phyloP scores from a whole-genome alignment of 768 basidiomycete genomes.

The Russula vinacea region DNA sequence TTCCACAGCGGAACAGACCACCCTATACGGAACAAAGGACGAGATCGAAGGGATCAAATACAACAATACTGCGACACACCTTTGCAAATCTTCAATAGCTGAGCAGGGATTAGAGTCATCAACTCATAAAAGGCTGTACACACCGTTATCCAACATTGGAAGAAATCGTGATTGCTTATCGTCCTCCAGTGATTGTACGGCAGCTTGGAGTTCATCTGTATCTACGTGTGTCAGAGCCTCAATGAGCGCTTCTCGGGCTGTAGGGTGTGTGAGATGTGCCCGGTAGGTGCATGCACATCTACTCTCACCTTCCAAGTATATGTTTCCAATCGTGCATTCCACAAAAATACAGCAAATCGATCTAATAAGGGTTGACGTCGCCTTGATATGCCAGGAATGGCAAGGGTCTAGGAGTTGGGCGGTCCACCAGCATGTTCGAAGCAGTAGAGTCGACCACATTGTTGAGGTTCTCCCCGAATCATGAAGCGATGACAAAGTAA shows the following conservation, averaged over 20 bases:
- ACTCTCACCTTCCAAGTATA: conserved; percentile 9
- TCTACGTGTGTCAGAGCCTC: conserved; percentile 13
- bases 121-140: background rate
- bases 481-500: background rate
- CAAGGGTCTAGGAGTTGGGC: conserved; percentile 25
- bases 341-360: conserved; percentile 21
- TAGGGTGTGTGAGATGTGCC: background rate
- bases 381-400: conserved; percentile 16
- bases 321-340: background rate
- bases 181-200: conserved; percentile 10
- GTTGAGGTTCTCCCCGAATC: background rate
- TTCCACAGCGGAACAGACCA: background rate
- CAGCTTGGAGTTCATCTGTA: conserved; percentile 5
- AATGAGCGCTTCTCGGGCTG: conserved; percentile 17
- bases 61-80: background rate
- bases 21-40: background rate
- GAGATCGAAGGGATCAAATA: background rate
- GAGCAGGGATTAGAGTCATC: conserved; percentile 7
- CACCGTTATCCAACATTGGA: conserved; percentile 9
- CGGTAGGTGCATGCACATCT: no score
- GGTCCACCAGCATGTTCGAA: conserved; percentile 26
- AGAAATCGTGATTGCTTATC: conserved; percentile 18
- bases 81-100: conserved; percentile 12
- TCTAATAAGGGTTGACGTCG: conserved; percentile 6
- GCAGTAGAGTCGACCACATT: conserved; percentile 9